Evolutionary conservation across 2,329 filamentous ascomycete species (phyloP), one percentile per base, ranked within the genome.

Genomic region (Colletotrichum sp.): DNA sequence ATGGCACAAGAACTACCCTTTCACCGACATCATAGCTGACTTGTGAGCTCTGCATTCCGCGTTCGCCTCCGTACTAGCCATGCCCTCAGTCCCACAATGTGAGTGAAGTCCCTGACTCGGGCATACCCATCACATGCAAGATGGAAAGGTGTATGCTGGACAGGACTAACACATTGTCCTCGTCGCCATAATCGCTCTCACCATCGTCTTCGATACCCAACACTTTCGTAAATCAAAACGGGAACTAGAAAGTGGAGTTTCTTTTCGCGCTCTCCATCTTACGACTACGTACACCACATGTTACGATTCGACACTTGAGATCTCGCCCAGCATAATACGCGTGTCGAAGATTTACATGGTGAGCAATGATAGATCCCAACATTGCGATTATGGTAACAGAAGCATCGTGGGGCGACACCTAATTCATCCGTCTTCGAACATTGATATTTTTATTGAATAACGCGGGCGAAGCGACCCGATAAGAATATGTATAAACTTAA

Each of bases 401-500:
- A 38, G 36, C 36, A 38, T 38, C 15, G 36, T 16, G 15, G 3
- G 15, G 7, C 36, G 36, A 2, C 36, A 38, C 36, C 4, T 1
- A 2, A 5, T 5, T 38, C 36, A 18, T 38, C 36, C 15, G 36
- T 38, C 8, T 43, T 43, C 3, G 28, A n/a, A n/a, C 12, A 52
- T 61, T 21, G 24, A 36, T 28, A 7, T 13, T 26, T 52, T 32
- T 16, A n/a, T 66, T 66, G 36, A 30, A 71, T 38, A 21, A 21
- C 18, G 43, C 26, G 12, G 38, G 30, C 43, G 1, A 30, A 21
- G 18, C 16, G 28, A 8, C 30, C 56, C 28, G 16, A 58, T 58
- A 18, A 18, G 16, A 16, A 28, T 69, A 48, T 12, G 2, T 48
- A 21, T 30, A 43, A 48, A 13, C 21, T 75, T 34, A 95, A 79